A percentile compares a stretch with the other conserved stretches of the same genome.
Evolutionary conservation across 441 rosid species (phyloP).

Genomic region (Euphorbia corollata): DNA sequence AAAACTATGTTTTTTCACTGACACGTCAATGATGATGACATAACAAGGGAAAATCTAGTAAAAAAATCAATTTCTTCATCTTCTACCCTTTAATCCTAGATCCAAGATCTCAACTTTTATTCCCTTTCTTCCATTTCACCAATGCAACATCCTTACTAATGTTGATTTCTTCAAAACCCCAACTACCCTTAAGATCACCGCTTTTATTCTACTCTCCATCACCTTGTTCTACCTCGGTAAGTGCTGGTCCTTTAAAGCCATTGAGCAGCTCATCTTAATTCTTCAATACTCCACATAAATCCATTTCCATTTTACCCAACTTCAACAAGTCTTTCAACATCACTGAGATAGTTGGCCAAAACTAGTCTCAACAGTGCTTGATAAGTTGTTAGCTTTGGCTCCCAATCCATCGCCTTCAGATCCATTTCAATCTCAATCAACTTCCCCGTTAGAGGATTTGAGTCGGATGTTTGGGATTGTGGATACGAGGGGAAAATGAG

Average conservation of each 20-base stretch:
- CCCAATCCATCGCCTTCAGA: slow-evolving; percentile 13
- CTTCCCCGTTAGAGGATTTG: slow-evolving; percentile 24
- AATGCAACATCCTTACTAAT: slow-evolving; percentile 45
- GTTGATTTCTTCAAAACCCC: slow-evolving; percentile 46
- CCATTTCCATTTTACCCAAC: slow-evolving; percentile 62
- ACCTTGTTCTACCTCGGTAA: slow-evolving; percentile 71
- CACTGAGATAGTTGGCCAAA: slow-evolving; percentile 31
- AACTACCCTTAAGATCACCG: slow-evolving; percentile 40
- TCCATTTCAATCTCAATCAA: background rate
- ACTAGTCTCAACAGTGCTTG: slow-evolving; percentile 24
- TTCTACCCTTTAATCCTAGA: slow-evolving; percentile 1
- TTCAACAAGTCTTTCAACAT: slow-evolving; percentile 38
- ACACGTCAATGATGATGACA: too few relatives aligned
- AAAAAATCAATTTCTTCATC: too few relatives aligned
- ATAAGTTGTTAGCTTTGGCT: slow-evolving; percentile 24
- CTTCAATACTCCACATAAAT: slow-evolving; percentile 33
- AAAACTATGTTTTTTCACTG: too few relatives aligned
- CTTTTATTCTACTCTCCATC: slow-evolving; percentile 45
- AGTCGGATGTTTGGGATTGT: slow-evolving; percentile 56
- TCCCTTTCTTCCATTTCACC: background rate
- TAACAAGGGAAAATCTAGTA: too few relatives aligned
- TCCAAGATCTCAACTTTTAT: background rate
- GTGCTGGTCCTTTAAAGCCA: slow-evolving; percentile 58
- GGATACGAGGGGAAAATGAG: slow-evolving; percentile 76
- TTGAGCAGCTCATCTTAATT: slow-evolving; percentile 57